Percentiles rank a stretch among this genome's conserved stretches.
These are phyloP conservation scores for Telfairia occidentalis DNA, from an alignment of 331 rosid genomes.

Conservation along the genomic window DNA sequence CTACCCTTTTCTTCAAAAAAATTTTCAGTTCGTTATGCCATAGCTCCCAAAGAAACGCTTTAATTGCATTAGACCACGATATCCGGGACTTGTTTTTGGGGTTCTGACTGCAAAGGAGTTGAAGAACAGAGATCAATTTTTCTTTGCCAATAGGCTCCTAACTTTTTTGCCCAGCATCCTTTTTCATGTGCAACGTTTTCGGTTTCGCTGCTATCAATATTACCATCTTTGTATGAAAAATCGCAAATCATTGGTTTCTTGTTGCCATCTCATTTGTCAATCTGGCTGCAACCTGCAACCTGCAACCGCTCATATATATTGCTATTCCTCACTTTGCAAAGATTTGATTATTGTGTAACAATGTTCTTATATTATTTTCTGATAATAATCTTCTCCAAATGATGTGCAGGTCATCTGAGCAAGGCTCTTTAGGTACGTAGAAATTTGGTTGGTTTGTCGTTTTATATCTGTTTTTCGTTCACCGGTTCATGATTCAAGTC, in stretches of 20 bases:
- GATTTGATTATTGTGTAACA: not conserved
- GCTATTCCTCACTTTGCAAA: not conserved
- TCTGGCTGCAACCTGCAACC: not conserved
- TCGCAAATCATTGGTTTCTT: not conserved
- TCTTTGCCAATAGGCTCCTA: too few relatives aligned
- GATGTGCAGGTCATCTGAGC: slow-evolving; percentile 73
- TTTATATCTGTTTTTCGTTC: not conserved
- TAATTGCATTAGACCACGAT: too few relatives aligned
- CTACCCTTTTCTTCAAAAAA: too few relatives aligned
- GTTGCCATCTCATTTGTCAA: not conserved
- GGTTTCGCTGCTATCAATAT: not conserved
- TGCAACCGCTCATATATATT: not conserved
- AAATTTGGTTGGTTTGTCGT: slow-evolving; percentile 8
- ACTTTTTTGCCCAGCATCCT: too few relatives aligned
- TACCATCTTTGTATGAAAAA: not conserved
- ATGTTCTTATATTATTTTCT: not conserved
- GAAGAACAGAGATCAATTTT: too few relatives aligned
- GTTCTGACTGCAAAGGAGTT: too few relatives aligned
- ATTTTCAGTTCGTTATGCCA: too few relatives aligned
- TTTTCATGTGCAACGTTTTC: not conserved
- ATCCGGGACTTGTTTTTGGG: too few relatives aligned
- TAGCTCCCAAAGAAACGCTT: too few relatives aligned
- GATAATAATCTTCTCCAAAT: not conserved
- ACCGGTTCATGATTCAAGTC: not conserved
- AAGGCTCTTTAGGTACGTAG: slow-evolving; percentile 63